These are phyloP conservation scores for Termitomyces sp. DNA, from an alignment of 768 basidiomycete genomes.

Conservation along the genomic window DNA sequence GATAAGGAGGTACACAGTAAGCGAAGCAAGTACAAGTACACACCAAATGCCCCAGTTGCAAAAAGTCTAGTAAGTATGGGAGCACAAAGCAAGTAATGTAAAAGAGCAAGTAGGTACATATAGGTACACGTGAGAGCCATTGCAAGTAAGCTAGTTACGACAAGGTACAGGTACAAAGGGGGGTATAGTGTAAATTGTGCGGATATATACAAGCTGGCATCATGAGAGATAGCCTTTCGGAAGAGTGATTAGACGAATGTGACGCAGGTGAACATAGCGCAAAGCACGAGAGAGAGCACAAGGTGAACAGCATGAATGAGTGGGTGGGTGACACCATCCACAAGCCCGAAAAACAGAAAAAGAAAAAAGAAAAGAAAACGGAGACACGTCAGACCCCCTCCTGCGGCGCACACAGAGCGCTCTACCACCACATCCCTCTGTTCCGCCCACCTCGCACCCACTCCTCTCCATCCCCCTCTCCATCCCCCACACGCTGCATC, in stretches of 20 bases:
- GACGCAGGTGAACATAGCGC: background rate
- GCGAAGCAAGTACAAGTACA: too few relatives aligned
- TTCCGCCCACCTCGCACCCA: background rate
- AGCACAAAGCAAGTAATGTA: too few relatives aligned
- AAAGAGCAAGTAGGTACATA: too few relatives aligned
- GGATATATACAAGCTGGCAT: background rate
- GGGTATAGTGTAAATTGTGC: background rate
- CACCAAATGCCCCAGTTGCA: too few relatives aligned
- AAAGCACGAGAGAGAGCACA: background rate
- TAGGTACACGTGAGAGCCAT: background rate
- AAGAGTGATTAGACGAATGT: background rate
- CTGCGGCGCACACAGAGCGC: background rate
- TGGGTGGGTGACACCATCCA: too few relatives aligned
- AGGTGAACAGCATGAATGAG: background rate
- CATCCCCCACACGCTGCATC: background rate
- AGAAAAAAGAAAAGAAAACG: background rate
- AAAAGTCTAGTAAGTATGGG: too few relatives aligned
- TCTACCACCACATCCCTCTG: slow-evolving; percentile 1
- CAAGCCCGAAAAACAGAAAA: background rate
- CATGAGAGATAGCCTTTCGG: background rate
- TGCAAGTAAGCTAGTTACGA: background rate
- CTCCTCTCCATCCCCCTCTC: background rate
- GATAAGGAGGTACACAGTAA: too few relatives aligned
- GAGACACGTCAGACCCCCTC: background rate
- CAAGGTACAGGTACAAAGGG: background rate